These are phyloP conservation scores for Geotrichum aggregatum DNA, from an alignment of 1,139 yeast genomes.

Conservation along the genomic window DNA sequence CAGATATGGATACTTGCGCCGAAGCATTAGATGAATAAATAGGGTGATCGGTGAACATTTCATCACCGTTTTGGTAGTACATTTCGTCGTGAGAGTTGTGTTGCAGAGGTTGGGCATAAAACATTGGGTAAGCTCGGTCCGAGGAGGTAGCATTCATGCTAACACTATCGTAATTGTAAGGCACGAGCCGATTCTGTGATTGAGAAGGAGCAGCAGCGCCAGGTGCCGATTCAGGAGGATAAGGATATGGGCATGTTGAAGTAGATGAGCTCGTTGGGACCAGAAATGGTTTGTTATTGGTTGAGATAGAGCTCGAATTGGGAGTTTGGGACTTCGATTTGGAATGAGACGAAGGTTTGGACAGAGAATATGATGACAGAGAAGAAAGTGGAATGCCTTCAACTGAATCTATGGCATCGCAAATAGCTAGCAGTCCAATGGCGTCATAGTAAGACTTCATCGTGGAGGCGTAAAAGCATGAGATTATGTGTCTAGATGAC, in stretches of 20 bases:
- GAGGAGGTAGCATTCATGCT: background rate
- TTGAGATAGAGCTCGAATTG: conserved; percentile 6
- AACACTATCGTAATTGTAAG: background rate
- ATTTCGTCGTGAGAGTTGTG: background rate
- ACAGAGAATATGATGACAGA: conserved; percentile 4
- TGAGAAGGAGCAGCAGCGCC: too few relatives aligned
- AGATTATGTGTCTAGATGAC: background rate
- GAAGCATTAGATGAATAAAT: conserved; percentile 5
- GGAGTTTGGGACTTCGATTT: conserved; percentile 10
- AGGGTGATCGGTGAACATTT: background rate
- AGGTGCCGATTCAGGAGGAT: too few relatives aligned
- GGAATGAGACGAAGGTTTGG: conserved; percentile 11
- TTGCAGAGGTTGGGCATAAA: conserved; percentile 5
- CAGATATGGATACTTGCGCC: background rate
- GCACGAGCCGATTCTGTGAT: background rate
- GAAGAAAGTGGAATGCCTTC: conserved; percentile 36
- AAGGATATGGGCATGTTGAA: too few relatives aligned
- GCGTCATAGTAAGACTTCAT: conserved; percentile 40
- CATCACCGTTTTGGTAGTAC: background rate
- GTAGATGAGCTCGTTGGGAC: too few relatives aligned
- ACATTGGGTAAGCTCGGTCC: conserved; percentile 6
- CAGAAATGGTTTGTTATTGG: background rate
- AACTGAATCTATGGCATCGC: conserved; percentile 41
- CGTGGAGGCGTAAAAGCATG: background rate
- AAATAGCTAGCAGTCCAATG: conserved; percentile 41